Evolutionary conservation across 2,329 filamentous ascomycete genomes (phyloP).

Genomic region (Colletotrichum abscissum): DNA sequence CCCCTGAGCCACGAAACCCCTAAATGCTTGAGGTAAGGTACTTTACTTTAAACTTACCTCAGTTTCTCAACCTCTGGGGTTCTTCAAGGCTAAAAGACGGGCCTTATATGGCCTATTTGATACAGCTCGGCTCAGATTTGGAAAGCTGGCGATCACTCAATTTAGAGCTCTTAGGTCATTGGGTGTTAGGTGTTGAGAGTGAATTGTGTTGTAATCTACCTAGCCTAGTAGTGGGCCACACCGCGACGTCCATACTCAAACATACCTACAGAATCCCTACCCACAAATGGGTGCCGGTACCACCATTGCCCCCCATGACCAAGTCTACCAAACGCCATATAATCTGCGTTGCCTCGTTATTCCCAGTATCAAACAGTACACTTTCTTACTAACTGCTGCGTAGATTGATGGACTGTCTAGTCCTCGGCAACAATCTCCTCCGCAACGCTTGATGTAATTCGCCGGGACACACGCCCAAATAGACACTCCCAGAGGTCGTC

Average conservation of each 20-base stretch:
- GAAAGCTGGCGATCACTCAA: neutral
- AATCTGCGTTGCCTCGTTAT: neutral
- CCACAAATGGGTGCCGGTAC: neutral
- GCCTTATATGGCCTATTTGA: neutral
- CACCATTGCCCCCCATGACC: neutral
- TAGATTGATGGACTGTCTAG: too few species aligned
- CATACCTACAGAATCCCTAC: neutral
- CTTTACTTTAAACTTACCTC: neutral
- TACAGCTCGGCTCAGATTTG: neutral
- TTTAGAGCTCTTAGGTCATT: neutral
- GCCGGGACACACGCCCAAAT: constrained; percentile 70
- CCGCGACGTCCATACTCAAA: neutral
- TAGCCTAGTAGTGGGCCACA: neutral
- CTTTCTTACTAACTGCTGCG: neutral
- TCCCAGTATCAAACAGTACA: neutral
- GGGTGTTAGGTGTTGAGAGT: neutral
- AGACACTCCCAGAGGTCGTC: constrained; percentile 90
- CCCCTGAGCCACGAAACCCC: constrained; percentile 8
- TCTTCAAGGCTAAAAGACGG: neutral
- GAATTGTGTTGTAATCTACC: neutral
- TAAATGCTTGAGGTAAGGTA: neutral
- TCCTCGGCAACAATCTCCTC: constrained; percentile 1
- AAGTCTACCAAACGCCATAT: constrained; percentile 4
- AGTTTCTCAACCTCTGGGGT: neutral
- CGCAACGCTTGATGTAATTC: constrained; percentile 32